phyloP scores from a whole-genome alignment of 805 yeast genomes.

The Wickerhamiella lipophila region DNA sequence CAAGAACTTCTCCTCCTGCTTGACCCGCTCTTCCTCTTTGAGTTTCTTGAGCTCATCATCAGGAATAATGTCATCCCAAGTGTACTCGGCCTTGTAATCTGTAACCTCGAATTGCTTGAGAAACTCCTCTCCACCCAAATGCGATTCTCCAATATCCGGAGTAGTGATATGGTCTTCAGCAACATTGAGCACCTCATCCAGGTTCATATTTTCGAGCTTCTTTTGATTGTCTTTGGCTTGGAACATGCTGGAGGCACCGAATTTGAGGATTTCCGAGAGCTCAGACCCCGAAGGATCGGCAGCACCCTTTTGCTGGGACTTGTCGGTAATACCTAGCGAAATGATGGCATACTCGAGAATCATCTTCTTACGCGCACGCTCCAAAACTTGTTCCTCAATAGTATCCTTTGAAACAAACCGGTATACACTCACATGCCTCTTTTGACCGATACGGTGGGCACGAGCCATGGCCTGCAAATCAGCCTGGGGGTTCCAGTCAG shows the following conservation, averaged over 20 bases:
- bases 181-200: conserved; percentile 90
- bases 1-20: conserved; percentile 72
- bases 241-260: conserved; percentile 98
- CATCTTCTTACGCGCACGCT: conserved; percentile 96
- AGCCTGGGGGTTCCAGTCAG: conserved; percentile 99
- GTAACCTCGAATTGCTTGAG: conserved; percentile 95
- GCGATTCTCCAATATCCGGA: conserved; percentile 94
- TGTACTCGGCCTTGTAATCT: conserved; percentile 94
- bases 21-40: conserved; percentile 81
- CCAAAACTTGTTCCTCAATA: conserved; percentile 93
- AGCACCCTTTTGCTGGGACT: conserved; percentile 42
- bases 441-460: conserved; percentile 99
- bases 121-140: conserved; percentile 95
- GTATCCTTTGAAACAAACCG: conserved; percentile 97
- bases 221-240: conserved; percentile 89
- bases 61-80: conserved; percentile 98
- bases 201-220: conserved; percentile 84
- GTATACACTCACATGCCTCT: conserved; percentile 93
- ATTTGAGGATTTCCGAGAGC: conserved; percentile 81
- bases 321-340: conserved; percentile 86
- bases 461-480: conserved; percentile 99
- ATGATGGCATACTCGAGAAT: conserved; percentile 95
- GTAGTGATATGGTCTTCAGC: conserved; percentile 97
- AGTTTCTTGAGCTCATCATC: conserved; percentile 78
- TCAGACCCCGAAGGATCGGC: conserved; percentile 47